phyloP scores from a whole-genome alignment of 2,329 filamentous ascomycete species.

The Paecilomyces fulvus region DNA sequence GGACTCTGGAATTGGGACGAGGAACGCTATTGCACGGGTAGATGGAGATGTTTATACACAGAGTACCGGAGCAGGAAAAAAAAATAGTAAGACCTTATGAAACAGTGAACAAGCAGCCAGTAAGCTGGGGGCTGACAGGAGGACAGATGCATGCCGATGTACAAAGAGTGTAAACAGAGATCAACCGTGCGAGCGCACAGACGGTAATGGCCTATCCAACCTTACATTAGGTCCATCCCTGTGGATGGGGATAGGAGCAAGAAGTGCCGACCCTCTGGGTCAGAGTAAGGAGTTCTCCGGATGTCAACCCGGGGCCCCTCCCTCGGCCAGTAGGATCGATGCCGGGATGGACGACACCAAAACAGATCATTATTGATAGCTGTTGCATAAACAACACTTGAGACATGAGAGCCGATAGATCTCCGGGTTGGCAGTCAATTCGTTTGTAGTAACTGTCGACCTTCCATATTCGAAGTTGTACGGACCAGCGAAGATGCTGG shows the following conservation, averaged over 20 bases:
- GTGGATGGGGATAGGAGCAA: constrained; percentile 24
- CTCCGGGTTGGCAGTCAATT: not conserved
- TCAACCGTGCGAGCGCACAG: constrained; percentile 20
- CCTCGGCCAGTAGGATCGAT: not conserved
- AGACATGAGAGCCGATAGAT: not conserved
- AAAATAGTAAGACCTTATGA: not conserved
- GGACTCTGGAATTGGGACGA: not conserved
- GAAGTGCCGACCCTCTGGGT: constrained; percentile 18
- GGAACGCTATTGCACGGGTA: not conserved
- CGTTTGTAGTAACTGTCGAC: not conserved
- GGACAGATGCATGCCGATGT: constrained; percentile 29
- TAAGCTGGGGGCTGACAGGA: constrained; percentile 21
- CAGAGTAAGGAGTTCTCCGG: constrained; percentile 14
- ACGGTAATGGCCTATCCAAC: constrained; percentile 26
- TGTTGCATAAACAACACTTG: not conserved
- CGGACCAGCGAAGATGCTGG: not conserved
- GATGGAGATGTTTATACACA: constrained; percentile 29
- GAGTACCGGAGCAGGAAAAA: constrained; percentile 3
- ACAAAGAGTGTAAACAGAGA: constrained; percentile 29
- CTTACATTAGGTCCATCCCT: constrained; percentile 31
- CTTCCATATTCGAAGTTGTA: not conserved
- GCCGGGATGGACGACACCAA: not conserved
- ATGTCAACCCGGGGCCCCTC: not conserved
- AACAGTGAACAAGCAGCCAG: constrained; percentile 7
- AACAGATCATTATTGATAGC: not conserved